Evolutionary conservation across 164 flowering plant genomes (phyloP).

Genomic region (Vitis riparia): DNA sequence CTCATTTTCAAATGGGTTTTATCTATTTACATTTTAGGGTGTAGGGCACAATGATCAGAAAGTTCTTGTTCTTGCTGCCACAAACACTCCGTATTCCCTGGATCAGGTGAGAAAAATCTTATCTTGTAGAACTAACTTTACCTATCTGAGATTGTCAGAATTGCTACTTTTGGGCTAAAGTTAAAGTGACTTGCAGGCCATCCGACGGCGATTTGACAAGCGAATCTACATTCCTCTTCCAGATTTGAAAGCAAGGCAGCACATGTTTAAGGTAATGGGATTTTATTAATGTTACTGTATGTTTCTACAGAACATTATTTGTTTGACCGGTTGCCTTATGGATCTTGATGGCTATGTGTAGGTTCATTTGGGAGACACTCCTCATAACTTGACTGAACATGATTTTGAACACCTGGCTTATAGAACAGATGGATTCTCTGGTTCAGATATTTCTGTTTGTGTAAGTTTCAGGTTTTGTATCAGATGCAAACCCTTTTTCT

Average conservation of each 20-base stretch:
- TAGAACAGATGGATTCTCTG: slow-evolving; percentile 90
- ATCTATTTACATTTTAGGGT: slow-evolving; percentile 48
- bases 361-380: slow-evolving; percentile 99
- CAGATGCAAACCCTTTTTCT: not conserved
- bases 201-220: slow-evolving; percentile 93
- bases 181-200: slow-evolving; percentile 53
- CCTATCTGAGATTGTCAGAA: slow-evolving; percentile 1
- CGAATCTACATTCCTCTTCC: slow-evolving; percentile 98
- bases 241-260: slow-evolving; percentile 88
- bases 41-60: slow-evolving; percentile 93
- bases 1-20: not conserved
- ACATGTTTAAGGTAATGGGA: slow-evolving; percentile 83
- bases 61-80: slow-evolving; percentile 99
- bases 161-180: not conserved
- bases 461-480: slow-evolving; percentile 48
- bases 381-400: slow-evolving; percentile 84
- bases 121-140: not conserved
- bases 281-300: no score
- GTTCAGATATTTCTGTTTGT: slow-evolving; percentile 95
- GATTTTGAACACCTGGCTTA: slow-evolving; percentile 84
- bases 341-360: slow-evolving; percentile 15
- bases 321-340: not conserved
- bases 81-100: slow-evolving; percentile 96
- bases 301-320: not conserved
- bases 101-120: slow-evolving; percentile 68